phyloP scores from a whole-genome alignment of 2,329 filamentous ascomycete genomes.

The Xylaria sp. region DNA sequence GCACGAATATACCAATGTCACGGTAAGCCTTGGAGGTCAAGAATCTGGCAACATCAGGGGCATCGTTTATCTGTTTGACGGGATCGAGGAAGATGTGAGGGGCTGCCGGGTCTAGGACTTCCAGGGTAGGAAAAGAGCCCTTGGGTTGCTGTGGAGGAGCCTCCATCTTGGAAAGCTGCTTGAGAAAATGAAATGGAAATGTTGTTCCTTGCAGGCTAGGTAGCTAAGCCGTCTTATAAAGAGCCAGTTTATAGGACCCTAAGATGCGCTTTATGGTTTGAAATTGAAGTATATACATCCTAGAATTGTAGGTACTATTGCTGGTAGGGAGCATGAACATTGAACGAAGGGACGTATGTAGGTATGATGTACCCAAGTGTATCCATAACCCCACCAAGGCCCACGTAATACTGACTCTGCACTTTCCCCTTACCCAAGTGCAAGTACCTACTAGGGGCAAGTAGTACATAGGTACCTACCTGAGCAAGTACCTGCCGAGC shows the following conservation, averaged over 20 bases:
- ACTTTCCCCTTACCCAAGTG: too few species aligned
- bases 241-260: neutral
- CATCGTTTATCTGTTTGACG: conserved; percentile 84
- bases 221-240: neutral
- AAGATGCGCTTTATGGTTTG: neutral
- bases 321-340: too few species aligned
- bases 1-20: conserved; percentile 86
- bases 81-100: conserved; percentile 74
- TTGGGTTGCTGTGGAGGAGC: conserved; percentile 23
- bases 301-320: too few species aligned
- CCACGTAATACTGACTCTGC: too few species aligned
- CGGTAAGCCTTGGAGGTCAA: conserved; percentile 83
- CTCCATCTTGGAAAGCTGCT: conserved; percentile 28
- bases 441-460: too few species aligned
- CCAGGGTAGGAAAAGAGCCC: conserved; percentile 52
- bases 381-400: too few species aligned
- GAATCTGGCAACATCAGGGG: conserved; percentile 83
- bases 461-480: too few species aligned
- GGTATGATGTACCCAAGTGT: neutral
- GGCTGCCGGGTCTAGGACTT: conserved; percentile 59
- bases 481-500: too few species aligned
- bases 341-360: neutral
- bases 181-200: neutral
- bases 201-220: neutral
- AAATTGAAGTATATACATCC: neutral